Percentiles rank a stretch among this genome's conserved stretches.
Evolutionary conservation across 495 filamentous ascomycete species (phyloP).

Genomic region (Penicillium manginii): DNA sequence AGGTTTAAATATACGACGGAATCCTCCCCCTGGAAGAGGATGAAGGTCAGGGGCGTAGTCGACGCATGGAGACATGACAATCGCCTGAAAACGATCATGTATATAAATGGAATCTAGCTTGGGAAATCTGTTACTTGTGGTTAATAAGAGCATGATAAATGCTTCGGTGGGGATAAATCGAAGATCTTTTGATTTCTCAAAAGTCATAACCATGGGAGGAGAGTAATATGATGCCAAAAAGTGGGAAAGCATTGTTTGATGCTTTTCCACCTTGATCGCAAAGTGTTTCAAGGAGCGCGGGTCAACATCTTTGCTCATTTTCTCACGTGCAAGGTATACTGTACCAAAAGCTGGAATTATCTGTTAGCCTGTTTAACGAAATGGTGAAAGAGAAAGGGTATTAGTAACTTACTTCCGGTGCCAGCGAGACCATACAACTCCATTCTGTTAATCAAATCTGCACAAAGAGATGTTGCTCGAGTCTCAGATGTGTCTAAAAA

Average conservation of each 20-base stretch:
- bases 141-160: conserved; percentile 23
- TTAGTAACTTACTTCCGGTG: conserved; percentile 19
- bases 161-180: conserved; percentile 32
- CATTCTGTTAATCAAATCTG: conserved; percentile 6
- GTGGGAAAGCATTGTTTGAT: conserved; percentile 11
- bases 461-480: conserved; percentile 15
- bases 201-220: conserved; percentile 11
- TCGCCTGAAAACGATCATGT: conserved; percentile 23
- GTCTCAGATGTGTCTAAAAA: background rate
- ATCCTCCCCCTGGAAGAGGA: background rate
- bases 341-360: conserved; percentile 25
- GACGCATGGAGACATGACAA: conserved; percentile 29
- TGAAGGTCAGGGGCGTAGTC: conserved; percentile 19
- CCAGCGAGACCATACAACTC: conserved; percentile 27
- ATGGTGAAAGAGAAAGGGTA: background rate
- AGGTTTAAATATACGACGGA: conserved; percentile 9
- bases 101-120: conserved; percentile 33
- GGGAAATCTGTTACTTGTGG: conserved; percentile 28
- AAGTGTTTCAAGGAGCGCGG: conserved; percentile 12
- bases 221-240: background rate
- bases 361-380: conserved; percentile 13
- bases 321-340: conserved; percentile 26
- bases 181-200: background rate
- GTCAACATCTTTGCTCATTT: background rate
- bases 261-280: conserved; percentile 28